A percentile compares a stretch with the other conserved stretches of the same genome.
Evolutionary conservation across 176 grass and related monocot genomes (phyloP).

Genomic region (Calamus simplicifolius): DNA sequence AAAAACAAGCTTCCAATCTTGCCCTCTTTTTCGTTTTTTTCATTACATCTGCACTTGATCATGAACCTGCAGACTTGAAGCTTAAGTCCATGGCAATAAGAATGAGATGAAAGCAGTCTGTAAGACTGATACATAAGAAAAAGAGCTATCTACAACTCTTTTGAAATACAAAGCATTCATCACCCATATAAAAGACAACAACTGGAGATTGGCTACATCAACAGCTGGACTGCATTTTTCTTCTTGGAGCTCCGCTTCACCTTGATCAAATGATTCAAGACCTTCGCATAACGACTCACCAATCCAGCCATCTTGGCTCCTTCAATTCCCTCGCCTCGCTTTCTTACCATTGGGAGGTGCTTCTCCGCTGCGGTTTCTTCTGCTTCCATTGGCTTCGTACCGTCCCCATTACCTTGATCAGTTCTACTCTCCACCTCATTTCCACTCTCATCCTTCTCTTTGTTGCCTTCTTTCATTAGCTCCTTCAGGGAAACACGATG

Average conservation of each 20-base stretch:
- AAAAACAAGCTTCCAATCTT: no score
- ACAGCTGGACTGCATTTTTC: neutral
- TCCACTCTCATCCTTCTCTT: constrained; percentile 24
- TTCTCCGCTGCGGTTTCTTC: neutral
- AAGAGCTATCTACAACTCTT: no score
- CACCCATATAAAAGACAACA: no score
- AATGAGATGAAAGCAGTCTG: no score
- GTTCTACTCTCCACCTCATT: neutral
- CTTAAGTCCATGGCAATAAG: no score
- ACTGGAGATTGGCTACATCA: neutral
- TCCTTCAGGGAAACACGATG: constrained; percentile 58
- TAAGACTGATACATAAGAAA: no score
- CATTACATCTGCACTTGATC: no score
- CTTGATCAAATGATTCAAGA: neutral
- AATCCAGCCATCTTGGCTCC: neutral
- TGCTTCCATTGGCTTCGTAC: constrained; percentile 4
- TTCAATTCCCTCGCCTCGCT: neutral
- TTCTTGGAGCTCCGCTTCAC: neutral
- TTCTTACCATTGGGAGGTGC: neutral
- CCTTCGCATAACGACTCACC: neutral
- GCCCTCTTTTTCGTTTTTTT: no score
- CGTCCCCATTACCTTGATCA: constrained; percentile 9
- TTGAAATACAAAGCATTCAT: no score
- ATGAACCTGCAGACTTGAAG: no score
- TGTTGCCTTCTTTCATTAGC: constrained; percentile 50